Conservation (phyloP, 2,329 filamentous ascomycete species). For the Pestalotiopsis sp. region DNA sequence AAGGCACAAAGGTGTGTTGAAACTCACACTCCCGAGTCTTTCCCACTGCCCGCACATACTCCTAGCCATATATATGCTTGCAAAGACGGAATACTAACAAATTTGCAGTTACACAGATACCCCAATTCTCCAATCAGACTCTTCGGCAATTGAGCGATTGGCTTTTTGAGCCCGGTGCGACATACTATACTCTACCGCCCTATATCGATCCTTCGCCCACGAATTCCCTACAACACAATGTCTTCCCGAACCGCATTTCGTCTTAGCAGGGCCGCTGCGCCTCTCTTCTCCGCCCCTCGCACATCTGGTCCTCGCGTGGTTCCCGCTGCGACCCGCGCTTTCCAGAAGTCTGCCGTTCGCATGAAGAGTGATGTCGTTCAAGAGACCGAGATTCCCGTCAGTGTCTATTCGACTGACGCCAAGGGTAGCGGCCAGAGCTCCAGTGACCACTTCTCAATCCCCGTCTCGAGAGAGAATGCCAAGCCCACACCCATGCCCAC, state of each 20-base stretch:
- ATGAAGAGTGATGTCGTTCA: conserved; percentile 55
- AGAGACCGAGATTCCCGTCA: conserved; percentile 61
- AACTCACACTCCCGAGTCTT: neutral
- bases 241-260: conserved; percentile 34
- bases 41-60: neutral
- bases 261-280: conserved; percentile 32
- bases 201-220: neutral
- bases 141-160: neutral
- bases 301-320: conserved; percentile 26
- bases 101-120: conserved; percentile 4
- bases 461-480: conserved; percentile 49
- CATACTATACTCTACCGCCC: neutral
- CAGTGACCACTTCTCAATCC: conserved; percentile 58
- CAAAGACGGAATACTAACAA: neutral
- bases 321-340: conserved; percentile 36
- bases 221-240: conserved; percentile 21
- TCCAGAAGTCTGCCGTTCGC: conserved; percentile 39
- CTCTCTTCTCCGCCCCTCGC: conserved; percentile 26
- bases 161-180: conserved; percentile 1
- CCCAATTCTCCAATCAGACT: conserved; percentile 10
- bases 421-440: conserved; percentile 43
- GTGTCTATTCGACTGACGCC: conserved; percentile 51
- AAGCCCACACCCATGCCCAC: conserved; percentile 45
- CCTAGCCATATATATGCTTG: neutral
- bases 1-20: neutral